A percentile compares a stretch with the other conserved stretches of the same genome.
Conservation (phyloP, 2,329 filamentous ascomycete species). For the Colletotrichum sidae region DNA sequence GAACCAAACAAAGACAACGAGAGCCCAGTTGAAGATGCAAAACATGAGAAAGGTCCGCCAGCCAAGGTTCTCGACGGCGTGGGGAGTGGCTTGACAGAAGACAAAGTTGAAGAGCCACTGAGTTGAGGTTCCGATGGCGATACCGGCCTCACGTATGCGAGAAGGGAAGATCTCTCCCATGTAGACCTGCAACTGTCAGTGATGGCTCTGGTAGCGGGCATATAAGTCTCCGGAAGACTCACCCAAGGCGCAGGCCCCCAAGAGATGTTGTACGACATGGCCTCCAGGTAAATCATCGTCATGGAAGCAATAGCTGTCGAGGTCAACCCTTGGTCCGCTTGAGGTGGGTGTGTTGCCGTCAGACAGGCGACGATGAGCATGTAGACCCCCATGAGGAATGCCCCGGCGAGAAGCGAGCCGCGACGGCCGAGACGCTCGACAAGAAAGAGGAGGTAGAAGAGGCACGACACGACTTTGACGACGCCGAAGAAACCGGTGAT, state of each 20-base stretch:
- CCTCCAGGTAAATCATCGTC: conserved; percentile 62
- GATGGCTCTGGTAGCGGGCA: background rate
- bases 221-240: conserved; percentile 5
- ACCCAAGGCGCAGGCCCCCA: conserved; percentile 66
- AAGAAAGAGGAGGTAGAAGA: conserved; percentile 58
- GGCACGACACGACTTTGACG: conserved; percentile 61
- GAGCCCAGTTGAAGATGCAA: conserved; percentile 58
- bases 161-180: conserved; percentile 62
- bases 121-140: conserved; percentile 60
- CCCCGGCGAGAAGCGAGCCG: conserved; percentile 59
- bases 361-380: conserved; percentile 55
- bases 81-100: conserved; percentile 60
- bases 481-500: conserved; percentile 65
- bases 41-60: conserved; percentile 64
- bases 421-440: conserved; percentile 62
- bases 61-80: conserved; percentile 57
- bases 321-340: conserved; percentile 43
- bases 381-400: conserved; percentile 62
- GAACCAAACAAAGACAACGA: conserved; percentile 56
- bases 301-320: conserved; percentile 59
- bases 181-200: conserved; percentile 51
- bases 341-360: conserved; percentile 57
- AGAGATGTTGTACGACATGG: conserved; percentile 62
- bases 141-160: conserved; percentile 60
- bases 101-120: conserved; percentile 66